A percentile compares a stretch with the other conserved stretches of the same genome.
Evolutionary conservation across 1,284 basidiomycete species (phyloP).

Genomic region (Sanguinoderma infundibulare): DNA sequence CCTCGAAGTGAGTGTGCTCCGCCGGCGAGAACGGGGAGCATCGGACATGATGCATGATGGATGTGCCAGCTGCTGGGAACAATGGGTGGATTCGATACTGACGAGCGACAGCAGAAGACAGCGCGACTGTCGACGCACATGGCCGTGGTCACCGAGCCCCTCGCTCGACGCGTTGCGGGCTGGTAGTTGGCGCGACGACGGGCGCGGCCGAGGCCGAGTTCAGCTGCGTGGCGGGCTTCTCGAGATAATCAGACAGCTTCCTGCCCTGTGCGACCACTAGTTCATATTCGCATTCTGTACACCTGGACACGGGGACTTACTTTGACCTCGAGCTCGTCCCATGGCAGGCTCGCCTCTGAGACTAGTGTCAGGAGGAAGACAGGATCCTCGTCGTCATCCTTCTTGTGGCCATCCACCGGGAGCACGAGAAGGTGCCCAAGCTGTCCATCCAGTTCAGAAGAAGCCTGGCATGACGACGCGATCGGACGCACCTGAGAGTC

Average conservation of each 20-base stretch:
- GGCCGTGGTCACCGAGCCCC: conserved; percentile 21
- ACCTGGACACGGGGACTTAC: conserved; percentile 39
- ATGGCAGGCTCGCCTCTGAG: conserved; percentile 58
- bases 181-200: conserved; percentile 28
- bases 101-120: neutral
- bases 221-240: conserved; percentile 45
- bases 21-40: neutral
- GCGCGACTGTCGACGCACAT: neutral
- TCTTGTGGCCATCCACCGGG: conserved; percentile 34
- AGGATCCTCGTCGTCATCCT: conserved; percentile 39
- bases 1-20: neutral
- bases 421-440: conserved; percentile 72
- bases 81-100: neutral
- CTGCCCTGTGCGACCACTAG: conserved; percentile 47
- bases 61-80: neutral
- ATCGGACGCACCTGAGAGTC: conserved; percentile 45
- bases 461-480: too few relatives aligned
- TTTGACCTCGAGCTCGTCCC: conserved; percentile 66
- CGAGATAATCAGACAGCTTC: conserved; percentile 50
- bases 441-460: conserved; percentile 25
- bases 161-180: conserved; percentile 29
- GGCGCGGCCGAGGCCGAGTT: conserved; percentile 35
- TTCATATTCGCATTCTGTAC: neutral
- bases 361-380: conserved; percentile 73
- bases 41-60: neutral